Base-by-base conservation (phyloP, 2,329 filamentous ascomycete species). In the Neofusicoccum sp. region DNA sequence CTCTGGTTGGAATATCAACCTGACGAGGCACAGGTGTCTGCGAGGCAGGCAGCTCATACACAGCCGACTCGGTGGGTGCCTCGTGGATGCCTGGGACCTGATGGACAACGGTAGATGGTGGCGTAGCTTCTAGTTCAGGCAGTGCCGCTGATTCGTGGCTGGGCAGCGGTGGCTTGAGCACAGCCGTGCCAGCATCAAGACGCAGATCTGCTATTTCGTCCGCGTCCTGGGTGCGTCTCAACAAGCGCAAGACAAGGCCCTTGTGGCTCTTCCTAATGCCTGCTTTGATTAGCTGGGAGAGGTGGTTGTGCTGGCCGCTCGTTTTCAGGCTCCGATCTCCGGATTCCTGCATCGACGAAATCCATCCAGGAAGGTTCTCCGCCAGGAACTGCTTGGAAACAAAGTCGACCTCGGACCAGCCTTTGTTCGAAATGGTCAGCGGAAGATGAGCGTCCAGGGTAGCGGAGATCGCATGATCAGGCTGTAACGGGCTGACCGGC, bases 211-310 rank as follows among this genome's bases (percentile, higher is more conserved):
- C 56, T 2, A 60, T 60, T 39, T 60, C 56, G 44, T 60, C 34
- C 31, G n/a, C 31, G 12, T 49, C 56, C 7, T 8, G 22, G n/a
- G 71, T 70, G 2, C 70, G 70, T 43, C 73, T 73, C 22, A 73
- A 59, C 3, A 74, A 65, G 16, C 72, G 63, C 14, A 74, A 69
- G 4, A 74, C 70, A 45, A 74, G 73, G 0, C 72, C 72, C 34
- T 69, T 73, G n/a, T 70, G 71, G 44, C 69, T 74, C 65, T 72
- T 73, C 66, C 73, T 73, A 41, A 74, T 72, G 3, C 67, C 66
- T 1, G 72, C 72, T 41, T 73, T 74, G 62, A 74, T 73, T 16
- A 47, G 34, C 34, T 73, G 69, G 3, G 71, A 64, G 48, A 73
- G 67, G 36, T 66, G 69, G 16, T 68, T 68, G 12, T 68, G 70